Evolutionary conservation across 805 yeast species (phyloP).

Genomic region (Candida gorgasii): DNA sequence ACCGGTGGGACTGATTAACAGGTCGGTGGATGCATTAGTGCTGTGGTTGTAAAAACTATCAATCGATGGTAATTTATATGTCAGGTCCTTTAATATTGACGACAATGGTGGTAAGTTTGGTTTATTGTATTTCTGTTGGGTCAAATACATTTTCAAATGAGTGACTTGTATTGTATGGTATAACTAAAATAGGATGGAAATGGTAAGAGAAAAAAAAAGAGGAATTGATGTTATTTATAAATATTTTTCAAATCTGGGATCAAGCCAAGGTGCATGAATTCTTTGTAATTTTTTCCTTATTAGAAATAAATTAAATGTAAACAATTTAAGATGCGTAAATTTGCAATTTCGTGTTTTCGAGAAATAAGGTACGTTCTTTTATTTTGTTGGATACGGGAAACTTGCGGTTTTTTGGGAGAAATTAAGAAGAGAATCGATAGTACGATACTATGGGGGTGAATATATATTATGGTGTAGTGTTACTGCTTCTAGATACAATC

Average conservation of each 20-base stretch:
- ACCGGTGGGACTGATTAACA: slow-evolving; percentile 6
- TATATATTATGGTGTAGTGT: too few species aligned
- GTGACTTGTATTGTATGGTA: background rate
- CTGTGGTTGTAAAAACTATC: slow-evolving; percentile 10
- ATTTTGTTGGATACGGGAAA: background rate
- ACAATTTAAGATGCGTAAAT: slow-evolving; percentile 10
- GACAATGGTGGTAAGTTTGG: slow-evolving; percentile 44
- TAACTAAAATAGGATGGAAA: background rate
- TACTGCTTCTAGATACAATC: too few species aligned
- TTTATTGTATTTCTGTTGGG: slow-evolving; percentile 35
- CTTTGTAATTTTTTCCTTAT: slow-evolving; percentile 4
- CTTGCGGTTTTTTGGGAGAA: too few species aligned
- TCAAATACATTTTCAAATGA: slow-evolving; percentile 19
- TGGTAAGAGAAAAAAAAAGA: background rate
- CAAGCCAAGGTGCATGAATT: slow-evolving; percentile 1
- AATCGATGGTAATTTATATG: slow-evolving; percentile 15
- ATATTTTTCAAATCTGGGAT: slow-evolving; percentile 2
- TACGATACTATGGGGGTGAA: too few species aligned
- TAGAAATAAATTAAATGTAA: slow-evolving; percentile 11
- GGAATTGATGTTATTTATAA: slow-evolving; percentile 7
- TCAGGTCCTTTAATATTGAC: slow-evolving; percentile 25
- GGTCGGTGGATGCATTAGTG: slow-evolving; percentile 9
- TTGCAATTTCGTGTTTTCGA: slow-evolving; percentile 10
- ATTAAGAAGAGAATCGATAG: too few species aligned
- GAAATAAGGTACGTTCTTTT: slow-evolving; percentile 6